Evolutionary conservation across 768 basidiomycete genomes (phyloP).

Genomic region (Aureoboletus auriporus): DNA sequence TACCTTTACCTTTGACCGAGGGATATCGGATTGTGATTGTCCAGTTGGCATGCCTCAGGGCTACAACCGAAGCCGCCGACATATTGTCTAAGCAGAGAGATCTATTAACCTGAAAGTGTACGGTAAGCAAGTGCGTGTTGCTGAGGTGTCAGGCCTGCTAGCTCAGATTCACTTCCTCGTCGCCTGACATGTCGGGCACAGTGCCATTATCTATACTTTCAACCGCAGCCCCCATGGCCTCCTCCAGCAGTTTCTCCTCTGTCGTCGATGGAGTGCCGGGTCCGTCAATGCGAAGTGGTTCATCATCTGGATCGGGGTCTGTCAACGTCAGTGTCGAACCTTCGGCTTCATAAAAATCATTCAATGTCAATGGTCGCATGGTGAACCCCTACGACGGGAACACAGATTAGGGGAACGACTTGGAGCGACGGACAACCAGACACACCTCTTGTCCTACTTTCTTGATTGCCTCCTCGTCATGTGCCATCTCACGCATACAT

Average conservation of each 20-base stretch:
- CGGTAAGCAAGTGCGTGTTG: conserved; percentile 4
- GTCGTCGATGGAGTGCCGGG: background rate
- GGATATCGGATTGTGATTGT: too few relatives aligned
- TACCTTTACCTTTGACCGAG: too few relatives aligned
- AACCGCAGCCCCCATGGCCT: background rate
- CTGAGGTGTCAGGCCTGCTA: background rate
- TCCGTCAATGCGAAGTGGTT: conserved; percentile 12
- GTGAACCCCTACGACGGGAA: conserved; percentile 58
- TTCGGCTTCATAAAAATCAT: conserved; percentile 60
- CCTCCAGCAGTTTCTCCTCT: conserved; percentile 3
- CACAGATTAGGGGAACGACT: background rate
- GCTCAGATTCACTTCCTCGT: background rate
- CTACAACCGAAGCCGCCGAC: too few relatives aligned
- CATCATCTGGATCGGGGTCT: conserved; percentile 28
- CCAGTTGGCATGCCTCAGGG: too few relatives aligned
- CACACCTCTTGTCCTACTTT: conserved; percentile 41
- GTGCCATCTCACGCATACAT: conserved; percentile 55
- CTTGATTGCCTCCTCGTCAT: conserved; percentile 47
- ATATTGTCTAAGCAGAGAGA: background rate
- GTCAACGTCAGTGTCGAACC: conserved; percentile 25
- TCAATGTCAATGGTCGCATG: conserved; percentile 64
- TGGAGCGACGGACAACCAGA: background rate
- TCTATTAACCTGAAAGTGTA: conserved; percentile 13
- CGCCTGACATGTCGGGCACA: background rate
- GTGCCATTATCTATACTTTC: background rate